These are phyloP conservation scores for Poa annua DNA, from an alignment of 176 grass and related monocot species.

Conservation along the genomic window DNA sequence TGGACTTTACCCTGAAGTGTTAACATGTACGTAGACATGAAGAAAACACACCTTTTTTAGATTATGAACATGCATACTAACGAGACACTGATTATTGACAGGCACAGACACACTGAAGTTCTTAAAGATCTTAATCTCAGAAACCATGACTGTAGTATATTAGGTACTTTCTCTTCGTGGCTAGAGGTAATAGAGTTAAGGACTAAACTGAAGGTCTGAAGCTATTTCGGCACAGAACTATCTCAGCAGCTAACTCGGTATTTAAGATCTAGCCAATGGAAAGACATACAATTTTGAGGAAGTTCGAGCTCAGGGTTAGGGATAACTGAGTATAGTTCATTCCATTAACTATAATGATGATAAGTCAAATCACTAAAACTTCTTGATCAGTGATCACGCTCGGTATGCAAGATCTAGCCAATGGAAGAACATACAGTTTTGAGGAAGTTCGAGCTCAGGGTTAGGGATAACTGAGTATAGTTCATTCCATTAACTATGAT, in stretches of 20 bases:
- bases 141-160: background rate
- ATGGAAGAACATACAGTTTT: background rate
- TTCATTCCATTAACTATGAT: slow-evolving; percentile 11
- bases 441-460: background rate
- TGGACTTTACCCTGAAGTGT: background rate
- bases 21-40: background rate
- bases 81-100: background rate
- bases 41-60: background rate
- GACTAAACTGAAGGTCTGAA: slow-evolving; percentile 7
- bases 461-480: background rate
- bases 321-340: background rate
- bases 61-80: slow-evolving; percentile 28
- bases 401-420: background rate
- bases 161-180: background rate
- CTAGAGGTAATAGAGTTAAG: background rate
- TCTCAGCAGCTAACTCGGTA: background rate
- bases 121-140: background rate
- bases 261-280: background rate
- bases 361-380: background rate
- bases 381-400: background rate
- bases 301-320: background rate
- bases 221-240: background rate
- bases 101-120: background rate
- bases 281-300: background rate
- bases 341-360: slow-evolving; percentile 16